Conservation (phyloP, 2,329 filamentous ascomycete genomes). For the Ophiocordyceps sinensis region DNA sequence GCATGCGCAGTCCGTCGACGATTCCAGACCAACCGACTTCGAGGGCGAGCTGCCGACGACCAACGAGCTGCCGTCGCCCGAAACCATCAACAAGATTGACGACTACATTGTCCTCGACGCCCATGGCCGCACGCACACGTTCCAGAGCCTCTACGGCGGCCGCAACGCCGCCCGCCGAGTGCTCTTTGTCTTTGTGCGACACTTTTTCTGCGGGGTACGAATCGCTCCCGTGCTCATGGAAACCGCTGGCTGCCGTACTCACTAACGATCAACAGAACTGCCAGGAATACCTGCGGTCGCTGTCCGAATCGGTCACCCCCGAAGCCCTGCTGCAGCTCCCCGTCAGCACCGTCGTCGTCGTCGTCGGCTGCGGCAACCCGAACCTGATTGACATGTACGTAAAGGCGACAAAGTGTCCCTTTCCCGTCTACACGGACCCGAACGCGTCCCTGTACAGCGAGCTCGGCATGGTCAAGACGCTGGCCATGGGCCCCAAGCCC, state of each 20-base stretch:
- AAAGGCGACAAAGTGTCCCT: constrained; percentile 47
- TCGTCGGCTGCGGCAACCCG: constrained; percentile 60
- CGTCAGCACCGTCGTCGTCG: constrained; percentile 46
- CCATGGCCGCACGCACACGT: constrained; percentile 42
- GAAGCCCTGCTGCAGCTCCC: constrained; percentile 34
- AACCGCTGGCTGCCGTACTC: no score
- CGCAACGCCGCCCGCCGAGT: constrained; percentile 39
- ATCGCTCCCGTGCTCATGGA: not conserved
- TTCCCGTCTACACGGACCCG: constrained; percentile 67
- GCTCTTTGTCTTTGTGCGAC: constrained; percentile 59
- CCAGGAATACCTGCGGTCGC: constrained; percentile 55
- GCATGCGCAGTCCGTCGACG: no score
- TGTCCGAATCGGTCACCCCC: constrained; percentile 43
- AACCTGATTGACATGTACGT: constrained; percentile 54
- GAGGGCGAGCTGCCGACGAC: constrained; percentile 39
- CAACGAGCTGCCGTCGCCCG: constrained; percentile 36
- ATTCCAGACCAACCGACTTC: constrained; percentile 29
- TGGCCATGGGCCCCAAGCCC: constrained; percentile 43
- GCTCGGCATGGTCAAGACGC: constrained; percentile 54
- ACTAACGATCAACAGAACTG: constrained; percentile 40
- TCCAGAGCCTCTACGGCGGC: constrained; percentile 48
- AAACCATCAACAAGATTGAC: constrained; percentile 35
- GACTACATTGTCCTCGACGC: constrained; percentile 45
- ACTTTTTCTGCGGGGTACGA: constrained; percentile 70
- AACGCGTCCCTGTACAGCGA: constrained; percentile 48